These are phyloP conservation scores for Plasmodium falciparum DNA, from an alignment of 169 alveolate species.

Conservation along the genomic window DNA sequence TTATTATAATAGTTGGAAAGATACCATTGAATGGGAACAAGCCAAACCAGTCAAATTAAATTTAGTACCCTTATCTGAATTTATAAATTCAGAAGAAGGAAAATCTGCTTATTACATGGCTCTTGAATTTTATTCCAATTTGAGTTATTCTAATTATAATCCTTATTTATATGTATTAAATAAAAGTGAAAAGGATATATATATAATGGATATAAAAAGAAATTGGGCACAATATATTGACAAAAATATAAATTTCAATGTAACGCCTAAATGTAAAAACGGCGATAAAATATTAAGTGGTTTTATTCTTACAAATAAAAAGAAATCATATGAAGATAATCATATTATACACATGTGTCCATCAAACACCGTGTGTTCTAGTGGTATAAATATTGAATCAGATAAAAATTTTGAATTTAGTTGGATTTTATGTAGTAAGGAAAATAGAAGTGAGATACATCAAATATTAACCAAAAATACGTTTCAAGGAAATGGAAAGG, in stretches of 20 bases:
- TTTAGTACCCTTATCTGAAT: slow-evolving; percentile 69
- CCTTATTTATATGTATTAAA: slow-evolving; percentile 27
- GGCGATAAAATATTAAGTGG: slow-evolving; percentile 73
- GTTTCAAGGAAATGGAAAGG: slow-evolving; percentile 20
- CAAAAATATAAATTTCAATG: slow-evolving; percentile 63
- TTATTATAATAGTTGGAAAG: slow-evolving; percentile 37
- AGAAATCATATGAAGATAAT: slow-evolving; percentile 13
- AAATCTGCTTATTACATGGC: slow-evolving; percentile 56
- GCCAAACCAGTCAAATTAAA: slow-evolving; percentile 64
- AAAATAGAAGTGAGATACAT: slow-evolving; percentile 43
- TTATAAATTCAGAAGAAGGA: slow-evolving; percentile 48
- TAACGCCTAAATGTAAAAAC: slow-evolving; percentile 32
- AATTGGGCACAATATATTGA: slow-evolving; percentile 56
- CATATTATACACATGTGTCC: slow-evolving; percentile 55
- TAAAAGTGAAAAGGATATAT: slow-evolving; percentile 38
- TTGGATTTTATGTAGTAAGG: slow-evolving; percentile 69
- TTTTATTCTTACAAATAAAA: slow-evolving; percentile 59
- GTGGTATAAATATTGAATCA: slow-evolving; percentile 51
- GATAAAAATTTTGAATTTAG: slow-evolving; percentile 76
- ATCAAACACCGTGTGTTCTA: slow-evolving; percentile 29
- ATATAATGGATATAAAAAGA: slow-evolving; percentile 56
- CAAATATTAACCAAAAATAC: slow-evolving; percentile 31
- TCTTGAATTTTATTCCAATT: slow-evolving; percentile 66
- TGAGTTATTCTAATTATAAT: slow-evolving; percentile 56
- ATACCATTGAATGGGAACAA: slow-evolving; percentile 32